Evolutionary conservation across 2,329 filamentous ascomycete genomes (phyloP).

Genomic region (Cordyceps cateniannulata): DNA sequence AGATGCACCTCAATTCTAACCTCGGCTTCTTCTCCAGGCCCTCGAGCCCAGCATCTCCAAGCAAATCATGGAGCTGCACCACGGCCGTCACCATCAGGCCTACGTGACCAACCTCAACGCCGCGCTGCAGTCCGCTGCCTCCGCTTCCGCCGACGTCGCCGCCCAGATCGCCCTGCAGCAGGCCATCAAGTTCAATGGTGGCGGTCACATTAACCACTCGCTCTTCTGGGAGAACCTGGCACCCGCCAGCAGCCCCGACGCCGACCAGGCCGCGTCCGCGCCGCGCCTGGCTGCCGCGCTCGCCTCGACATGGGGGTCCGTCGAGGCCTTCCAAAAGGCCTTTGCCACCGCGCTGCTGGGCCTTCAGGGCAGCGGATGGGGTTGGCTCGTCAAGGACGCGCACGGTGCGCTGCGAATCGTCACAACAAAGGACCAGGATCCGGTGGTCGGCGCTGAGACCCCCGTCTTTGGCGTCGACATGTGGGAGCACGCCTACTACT

Average conservation of each 20-base stretch:
- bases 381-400: slow-evolving; percentile 69
- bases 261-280: slow-evolving; percentile 46
- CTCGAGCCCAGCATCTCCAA: slow-evolving; percentile 67
- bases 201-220: slow-evolving; percentile 88
- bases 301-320: slow-evolving; percentile 58
- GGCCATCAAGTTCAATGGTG: slow-evolving; percentile 80
- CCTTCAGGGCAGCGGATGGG: slow-evolving; percentile 82
- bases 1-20: no score
- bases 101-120: slow-evolving; percentile 73
- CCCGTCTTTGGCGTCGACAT: slow-evolving; percentile 77
- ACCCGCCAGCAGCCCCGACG: slow-evolving; percentile 51
- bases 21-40: slow-evolving; percentile 42
- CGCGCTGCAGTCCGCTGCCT: slow-evolving; percentile 53
- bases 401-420: slow-evolving; percentile 56
- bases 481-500: slow-evolving; percentile 92
- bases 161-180: slow-evolving; percentile 61
- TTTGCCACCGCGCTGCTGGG: slow-evolving; percentile 61
- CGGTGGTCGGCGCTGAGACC: slow-evolving; percentile 56
- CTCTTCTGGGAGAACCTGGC: slow-evolving; percentile 86
- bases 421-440: slow-evolving; percentile 84
- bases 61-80: slow-evolving; percentile 78
- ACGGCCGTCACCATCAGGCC: slow-evolving; percentile 71
- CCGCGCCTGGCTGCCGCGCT: slow-evolving; percentile 58
- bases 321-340: slow-evolving; percentile 57
- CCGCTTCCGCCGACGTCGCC: slow-evolving; percentile 53